phyloP scores from a whole-genome alignment of 352 stramenopile species.

The Pythium angustatum region DNA sequence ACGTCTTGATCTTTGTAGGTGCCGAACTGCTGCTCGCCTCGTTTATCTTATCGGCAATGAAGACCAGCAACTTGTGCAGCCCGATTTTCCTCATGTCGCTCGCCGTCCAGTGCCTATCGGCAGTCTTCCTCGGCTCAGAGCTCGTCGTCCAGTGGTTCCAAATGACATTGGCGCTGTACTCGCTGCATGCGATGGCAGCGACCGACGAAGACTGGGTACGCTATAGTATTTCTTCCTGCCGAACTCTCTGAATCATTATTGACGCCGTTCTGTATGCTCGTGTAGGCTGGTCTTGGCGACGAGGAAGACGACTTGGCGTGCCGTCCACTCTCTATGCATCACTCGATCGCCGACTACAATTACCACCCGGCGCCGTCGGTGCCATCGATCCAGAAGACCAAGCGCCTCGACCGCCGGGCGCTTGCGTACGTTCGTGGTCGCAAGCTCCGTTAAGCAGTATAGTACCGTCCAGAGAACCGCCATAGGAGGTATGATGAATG shows the following conservation, averaged over 20 bases:
- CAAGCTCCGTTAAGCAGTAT: conserved; percentile 57
- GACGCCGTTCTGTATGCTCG: background rate
- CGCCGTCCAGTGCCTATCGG: conserved; percentile 70
- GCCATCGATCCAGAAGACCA: conserved; percentile 77
- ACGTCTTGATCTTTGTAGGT: conserved; percentile 35
- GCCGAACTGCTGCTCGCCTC: conserved; percentile 81
- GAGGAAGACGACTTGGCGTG: conserved; percentile 66
- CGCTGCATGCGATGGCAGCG: conserved; percentile 72
- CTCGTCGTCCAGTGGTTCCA: conserved; percentile 86
- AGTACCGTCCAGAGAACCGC: no score
- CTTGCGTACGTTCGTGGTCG: conserved; percentile 72
- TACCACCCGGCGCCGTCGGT: conserved; percentile 59
- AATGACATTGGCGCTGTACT: conserved; percentile 80
- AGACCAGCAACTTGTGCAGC: conserved; percentile 84
- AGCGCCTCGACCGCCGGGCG: conserved; percentile 71
- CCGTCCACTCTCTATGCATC: conserved; percentile 54
- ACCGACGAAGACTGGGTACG: conserved; percentile 80
- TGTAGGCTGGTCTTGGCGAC: conserved; percentile 54
- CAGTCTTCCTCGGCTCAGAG: conserved; percentile 81
- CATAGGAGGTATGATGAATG: no score
- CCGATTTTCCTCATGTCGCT: conserved; percentile 85
- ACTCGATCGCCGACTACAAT: conserved; percentile 81
- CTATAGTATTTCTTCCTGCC: background rate
- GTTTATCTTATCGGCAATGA: conserved; percentile 86
- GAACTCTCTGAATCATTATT: background rate